Conservation (phyloP, 192 early-diverging fungal species). For the Mortierella alpina region DNA sequence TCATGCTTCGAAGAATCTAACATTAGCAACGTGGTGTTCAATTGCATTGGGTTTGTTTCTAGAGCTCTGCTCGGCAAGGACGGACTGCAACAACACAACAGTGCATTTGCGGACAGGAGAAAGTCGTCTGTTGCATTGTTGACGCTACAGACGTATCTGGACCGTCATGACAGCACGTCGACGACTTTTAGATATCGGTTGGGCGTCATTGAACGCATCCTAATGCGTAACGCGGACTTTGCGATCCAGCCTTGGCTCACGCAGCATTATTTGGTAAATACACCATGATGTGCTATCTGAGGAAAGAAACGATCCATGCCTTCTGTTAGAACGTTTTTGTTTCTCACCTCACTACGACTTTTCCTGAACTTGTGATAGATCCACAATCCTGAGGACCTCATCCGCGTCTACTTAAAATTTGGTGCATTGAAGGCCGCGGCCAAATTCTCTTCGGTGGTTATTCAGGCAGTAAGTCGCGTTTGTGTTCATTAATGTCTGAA, state of each 20-base stretch:
- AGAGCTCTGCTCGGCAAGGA: constrained; percentile 23
- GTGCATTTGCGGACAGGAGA: background rate
- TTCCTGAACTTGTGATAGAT: constrained; percentile 9
- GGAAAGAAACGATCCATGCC: background rate
- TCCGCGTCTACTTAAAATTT: constrained; percentile 36
- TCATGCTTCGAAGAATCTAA: background rate
- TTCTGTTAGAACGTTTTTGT: background rate
- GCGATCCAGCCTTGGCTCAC: constrained; percentile 40
- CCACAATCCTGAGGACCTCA: constrained; percentile 44
- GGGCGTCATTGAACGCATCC: constrained; percentile 15
- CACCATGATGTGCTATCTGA: background rate
- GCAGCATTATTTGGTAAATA: constrained; percentile 38
- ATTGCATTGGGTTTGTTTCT: background rate
- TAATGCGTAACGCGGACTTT: constrained; percentile 27
- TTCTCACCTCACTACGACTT: background rate
- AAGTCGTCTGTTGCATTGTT: constrained; percentile 13
- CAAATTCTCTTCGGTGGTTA: constrained; percentile 28
- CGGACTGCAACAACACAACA: background rate
- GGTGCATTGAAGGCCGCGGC: constrained; percentile 33
- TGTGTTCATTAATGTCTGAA: background rate
- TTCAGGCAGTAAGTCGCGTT: constrained; percentile 20
- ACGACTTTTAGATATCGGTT: constrained; percentile 31
- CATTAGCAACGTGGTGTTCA: background rate
- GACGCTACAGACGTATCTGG: constrained; percentile 24
- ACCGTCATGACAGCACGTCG: constrained; percentile 25